Base-by-base conservation (phyloP, 179 eudicot species). In the Beta corolliflora region DNA sequence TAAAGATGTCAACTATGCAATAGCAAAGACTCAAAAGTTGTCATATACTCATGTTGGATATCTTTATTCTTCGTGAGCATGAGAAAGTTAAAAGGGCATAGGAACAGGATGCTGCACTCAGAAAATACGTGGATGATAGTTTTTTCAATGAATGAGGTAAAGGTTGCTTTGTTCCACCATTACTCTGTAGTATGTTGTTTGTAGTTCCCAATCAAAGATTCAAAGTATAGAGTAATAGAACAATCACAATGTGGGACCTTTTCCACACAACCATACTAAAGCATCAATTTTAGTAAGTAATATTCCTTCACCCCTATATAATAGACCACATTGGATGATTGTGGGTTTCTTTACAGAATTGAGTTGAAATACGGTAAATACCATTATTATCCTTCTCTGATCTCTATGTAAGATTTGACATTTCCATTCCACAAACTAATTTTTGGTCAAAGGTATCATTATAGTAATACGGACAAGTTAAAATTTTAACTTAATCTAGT, bases 41-140 rank as follows among this genome's bases (percentile, higher is more conserved):
- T 36, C 52, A 8, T 59, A 41, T 44, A 59, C 60, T 31, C 11
- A 6, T 5, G 1, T 9, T 72, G 60, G 5, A 21, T 10, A 23
- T 72, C 45, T 25, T 25, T 23, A 52, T 52, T 19, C 59, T 72
- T 53, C 6, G n/a, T 5, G 52, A 19, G 60, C 0, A 25, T 25
- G 52, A 21, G 18, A 72, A 12, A 44, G 1, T 13, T 72, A n/a
- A 45, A 5, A 69, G 73, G 23, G 18, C 9, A 7, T 19, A 55
- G 52, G 50, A 59, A 56, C 21, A 59, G 53, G 67, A 31, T 75
- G 59, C 78, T 75, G 61, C 63, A 23, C 46, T 76, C 10, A 44
- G 31, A 44, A 60, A 3, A 76, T 13, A 25, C 29, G 55, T 73
- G 59, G 13, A 29, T 23, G 21, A 14, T 52, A 45, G 63, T 54